These are phyloP conservation scores for Backusella westeae DNA, from an alignment of 192 early-diverging fungal genomes.

Conservation along the genomic window DNA sequence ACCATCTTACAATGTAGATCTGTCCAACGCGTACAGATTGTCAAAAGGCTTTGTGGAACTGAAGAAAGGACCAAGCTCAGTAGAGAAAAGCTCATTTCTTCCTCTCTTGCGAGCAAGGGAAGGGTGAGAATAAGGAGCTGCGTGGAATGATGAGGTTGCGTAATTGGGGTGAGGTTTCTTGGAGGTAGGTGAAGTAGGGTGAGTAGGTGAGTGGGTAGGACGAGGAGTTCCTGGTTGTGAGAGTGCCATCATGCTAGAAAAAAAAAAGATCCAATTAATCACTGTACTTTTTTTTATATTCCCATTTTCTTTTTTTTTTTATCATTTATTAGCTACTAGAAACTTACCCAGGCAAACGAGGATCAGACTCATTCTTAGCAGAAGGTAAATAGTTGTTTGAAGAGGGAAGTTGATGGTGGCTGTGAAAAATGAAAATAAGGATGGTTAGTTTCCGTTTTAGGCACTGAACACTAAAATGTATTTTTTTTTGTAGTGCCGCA, in stretches of 20 bases:
- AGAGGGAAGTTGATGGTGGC: slow-evolving; percentile 10
- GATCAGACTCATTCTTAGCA: slow-evolving; percentile 18
- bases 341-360: slow-evolving; percentile 30
- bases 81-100: slow-evolving; percentile 41
- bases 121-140: slow-evolving; percentile 21
- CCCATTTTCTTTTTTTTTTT: neutral
- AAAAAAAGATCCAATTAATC: neutral
- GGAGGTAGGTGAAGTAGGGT: neutral
- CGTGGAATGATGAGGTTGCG: slow-evolving; percentile 15
- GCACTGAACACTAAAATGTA: neutral
- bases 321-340: neutral
- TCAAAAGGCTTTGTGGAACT: slow-evolving; percentile 60
- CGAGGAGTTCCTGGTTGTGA: slow-evolving; percentile 29
- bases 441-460: slow-evolving; percentile 14
- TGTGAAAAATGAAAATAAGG: neutral
- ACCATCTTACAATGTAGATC: slow-evolving; percentile 42
- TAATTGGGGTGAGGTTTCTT: slow-evolving; percentile 16
- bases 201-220: slow-evolving; percentile 8
- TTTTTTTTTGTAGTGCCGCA: neutral
- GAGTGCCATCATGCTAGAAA: slow-evolving; percentile 24
- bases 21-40: slow-evolving; percentile 63
- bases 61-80: slow-evolving; percentile 70
- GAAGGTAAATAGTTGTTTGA: slow-evolving; percentile 8
- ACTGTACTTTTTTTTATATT: neutral
- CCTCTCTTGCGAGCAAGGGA: slow-evolving; percentile 34